Conservation (phyloP, 805 yeast species). For the Candida mattraensis region DNA sequence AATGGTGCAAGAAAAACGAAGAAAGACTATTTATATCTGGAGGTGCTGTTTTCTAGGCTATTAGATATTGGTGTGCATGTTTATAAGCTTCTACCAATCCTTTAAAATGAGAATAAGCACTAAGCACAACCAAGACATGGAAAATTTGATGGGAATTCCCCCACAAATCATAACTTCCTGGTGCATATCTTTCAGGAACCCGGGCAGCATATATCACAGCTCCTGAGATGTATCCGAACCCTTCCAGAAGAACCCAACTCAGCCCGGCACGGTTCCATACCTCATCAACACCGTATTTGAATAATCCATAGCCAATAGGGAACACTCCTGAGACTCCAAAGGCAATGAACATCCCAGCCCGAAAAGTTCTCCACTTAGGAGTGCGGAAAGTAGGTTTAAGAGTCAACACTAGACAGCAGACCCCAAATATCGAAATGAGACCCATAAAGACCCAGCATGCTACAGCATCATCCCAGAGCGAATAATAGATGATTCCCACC, state of each 20-base stretch:
- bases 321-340: slow-evolving; percentile 79
- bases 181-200: slow-evolving; percentile 68
- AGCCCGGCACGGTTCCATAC: slow-evolving; percentile 54
- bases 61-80: slow-evolving; percentile 38
- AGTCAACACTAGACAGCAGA: slow-evolving; percentile 61
- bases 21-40: slow-evolving; percentile 69
- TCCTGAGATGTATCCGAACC: slow-evolving; percentile 71
- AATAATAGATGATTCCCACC: slow-evolving; percentile 37
- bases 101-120: slow-evolving; percentile 70
- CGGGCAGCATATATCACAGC: slow-evolving; percentile 78
- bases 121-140: slow-evolving; percentile 73
- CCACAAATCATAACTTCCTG: slow-evolving; percentile 64
- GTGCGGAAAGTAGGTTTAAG: slow-evolving; percentile 66
- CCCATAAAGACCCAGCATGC: slow-evolving; percentile 39
- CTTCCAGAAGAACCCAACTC: slow-evolving; percentile 67
- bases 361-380: slow-evolving; percentile 67
- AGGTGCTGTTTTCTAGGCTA: slow-evolving; percentile 59
- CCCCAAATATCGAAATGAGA: slow-evolving; percentile 56
- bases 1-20: slow-evolving; percentile 76
- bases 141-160: slow-evolving; percentile 88
- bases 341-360: slow-evolving; percentile 75
- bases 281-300: slow-evolving; percentile 47
- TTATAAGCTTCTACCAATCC: slow-evolving; percentile 61
- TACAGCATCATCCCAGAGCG: slow-evolving; percentile 44
- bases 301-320: slow-evolving; percentile 61